Conservation (phyloP, 108 stramenopile species). For the Cylindrotheca fusiformis region DNA sequence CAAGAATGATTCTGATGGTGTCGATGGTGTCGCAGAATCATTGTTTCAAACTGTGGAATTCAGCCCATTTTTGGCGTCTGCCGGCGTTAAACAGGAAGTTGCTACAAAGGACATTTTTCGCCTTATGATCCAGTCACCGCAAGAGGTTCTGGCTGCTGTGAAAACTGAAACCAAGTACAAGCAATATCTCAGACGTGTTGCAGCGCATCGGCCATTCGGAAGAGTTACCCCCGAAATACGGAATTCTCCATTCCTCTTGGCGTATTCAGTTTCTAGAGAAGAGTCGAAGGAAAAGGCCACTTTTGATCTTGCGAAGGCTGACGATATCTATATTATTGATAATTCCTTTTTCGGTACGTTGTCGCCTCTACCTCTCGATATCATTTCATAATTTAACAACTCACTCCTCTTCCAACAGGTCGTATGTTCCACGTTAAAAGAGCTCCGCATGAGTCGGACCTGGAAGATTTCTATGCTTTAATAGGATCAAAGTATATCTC, state of each 20-base stretch:
- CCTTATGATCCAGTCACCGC: constrained; percentile 35
- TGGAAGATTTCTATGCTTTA: constrained; percentile 63
- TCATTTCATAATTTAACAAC: no score
- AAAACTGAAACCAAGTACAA: constrained; percentile 57
- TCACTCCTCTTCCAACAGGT: no score
- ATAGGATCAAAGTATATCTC: constrained; percentile 71
- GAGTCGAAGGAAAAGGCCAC: constrained; percentile 20
- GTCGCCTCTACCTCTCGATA: no score
- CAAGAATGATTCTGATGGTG: constrained; percentile 17
- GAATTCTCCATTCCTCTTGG: constrained; percentile 67
- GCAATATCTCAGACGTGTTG: constrained; percentile 59
- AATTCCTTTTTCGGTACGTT: constrained; percentile 64
- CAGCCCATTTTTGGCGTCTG: constrained; percentile 44
- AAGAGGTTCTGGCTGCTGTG: constrained; percentile 45
- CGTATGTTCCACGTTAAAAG: constrained; percentile 52
- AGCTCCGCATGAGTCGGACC: constrained; percentile 66
- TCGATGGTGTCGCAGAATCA: constrained; percentile 30
- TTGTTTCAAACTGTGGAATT: constrained; percentile 51
- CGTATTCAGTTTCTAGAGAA: constrained; percentile 38
- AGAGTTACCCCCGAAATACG: constrained; percentile 54
- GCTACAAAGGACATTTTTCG: constrained; percentile 47
- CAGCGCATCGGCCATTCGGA: constrained; percentile 64
- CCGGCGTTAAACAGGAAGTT: constrained; percentile 50
- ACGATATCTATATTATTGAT: constrained; percentile 76
- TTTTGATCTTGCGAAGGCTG: constrained; percentile 56